These are phyloP conservation scores for Colletotrichum agaves DNA, from an alignment of 2,329 filamentous ascomycete genomes.

Conservation along the genomic window DNA sequence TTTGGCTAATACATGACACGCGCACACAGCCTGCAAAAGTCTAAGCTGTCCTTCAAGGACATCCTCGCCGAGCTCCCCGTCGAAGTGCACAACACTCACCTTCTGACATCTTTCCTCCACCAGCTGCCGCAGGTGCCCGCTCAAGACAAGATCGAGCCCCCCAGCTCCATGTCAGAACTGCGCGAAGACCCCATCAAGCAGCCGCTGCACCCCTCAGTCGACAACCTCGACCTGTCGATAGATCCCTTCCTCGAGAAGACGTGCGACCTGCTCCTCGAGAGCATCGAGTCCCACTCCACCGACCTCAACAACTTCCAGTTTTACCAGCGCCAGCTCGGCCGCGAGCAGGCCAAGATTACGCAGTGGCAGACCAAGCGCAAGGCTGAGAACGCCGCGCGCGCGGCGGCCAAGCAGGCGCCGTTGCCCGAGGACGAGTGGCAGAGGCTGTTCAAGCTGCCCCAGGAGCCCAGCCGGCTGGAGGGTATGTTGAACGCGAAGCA, in stretches of 20 bases:
- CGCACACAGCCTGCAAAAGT: slow-evolving; percentile 86
- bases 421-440: slow-evolving; percentile 99
- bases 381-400: slow-evolving; percentile 88
- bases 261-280: slow-evolving; percentile 93
- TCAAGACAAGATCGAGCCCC: slow-evolving; percentile 76
- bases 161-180: slow-evolving; percentile 82
- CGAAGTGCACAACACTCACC: slow-evolving; percentile 94
- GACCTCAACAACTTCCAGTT: slow-evolving; percentile 99
- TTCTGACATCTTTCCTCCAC: slow-evolving; percentile 94
- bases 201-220: slow-evolving; percentile 87
- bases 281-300: slow-evolving; percentile 97
- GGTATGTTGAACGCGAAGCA: slow-evolving; percentile 95
- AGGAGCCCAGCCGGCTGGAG: slow-evolving; percentile 92
- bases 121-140: slow-evolving; percentile 80
- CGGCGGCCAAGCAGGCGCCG: slow-evolving; percentile 85
- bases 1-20: slow-evolving; percentile 29
- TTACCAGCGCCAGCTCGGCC: slow-evolving; percentile 92
- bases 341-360: slow-evolving; percentile 96
- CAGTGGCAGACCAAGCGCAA: slow-evolving; percentile 98
- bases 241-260: slow-evolving; percentile 99
- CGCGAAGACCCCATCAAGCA: slow-evolving; percentile 69
- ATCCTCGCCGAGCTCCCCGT: slow-evolving; percentile 92
- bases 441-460: slow-evolving; percentile 95
- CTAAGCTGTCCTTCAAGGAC: slow-evolving; percentile 91
- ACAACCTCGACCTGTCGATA: slow-evolving; percentile 90